Conservation (phyloP, 305 asterid species). For the Solanum aculeatissimum region DNA sequence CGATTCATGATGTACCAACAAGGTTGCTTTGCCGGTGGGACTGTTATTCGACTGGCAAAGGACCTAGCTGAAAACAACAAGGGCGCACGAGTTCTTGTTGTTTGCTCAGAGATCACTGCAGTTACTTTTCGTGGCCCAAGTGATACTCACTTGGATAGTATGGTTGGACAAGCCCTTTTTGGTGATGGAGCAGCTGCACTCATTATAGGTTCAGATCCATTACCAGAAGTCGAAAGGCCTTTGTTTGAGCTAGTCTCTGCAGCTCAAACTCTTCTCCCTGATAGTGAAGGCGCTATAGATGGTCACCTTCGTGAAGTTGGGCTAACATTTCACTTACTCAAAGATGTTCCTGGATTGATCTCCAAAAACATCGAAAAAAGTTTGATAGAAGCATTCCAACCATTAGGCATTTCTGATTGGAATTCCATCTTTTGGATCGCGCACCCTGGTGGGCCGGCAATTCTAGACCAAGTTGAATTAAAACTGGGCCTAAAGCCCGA, state of each 20-base stretch:
- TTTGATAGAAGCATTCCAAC: slow-evolving; percentile 40
- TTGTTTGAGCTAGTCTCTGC: slow-evolving; percentile 42
- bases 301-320: slow-evolving; percentile 60
- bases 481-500: slow-evolving; percentile 35
- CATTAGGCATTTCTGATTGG: slow-evolving; percentile 50
- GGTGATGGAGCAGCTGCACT: slow-evolving; percentile 66
- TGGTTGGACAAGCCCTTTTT: slow-evolving; percentile 57
- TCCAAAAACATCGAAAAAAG: slow-evolving; percentile 45
- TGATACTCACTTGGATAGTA: slow-evolving; percentile 34
- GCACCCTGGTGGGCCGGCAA: slow-evolving; percentile 65
- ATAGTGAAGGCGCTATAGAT: slow-evolving; percentile 47
- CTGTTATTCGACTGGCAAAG: slow-evolving; percentile 55
- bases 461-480: slow-evolving; percentile 46
- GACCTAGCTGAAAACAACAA: slow-evolving; percentile 59
- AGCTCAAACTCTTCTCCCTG: slow-evolving; percentile 46
- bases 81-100: slow-evolving; percentile 47
- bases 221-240: slow-evolving; percentile 27
- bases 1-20: slow-evolving; percentile 72
- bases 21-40: slow-evolving; percentile 65
- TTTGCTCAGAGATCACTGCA: slow-evolving; percentile 54
- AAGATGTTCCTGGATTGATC: slow-evolving; percentile 48
- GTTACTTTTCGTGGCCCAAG: slow-evolving; percentile 53
- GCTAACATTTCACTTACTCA: slow-evolving; percentile 37
- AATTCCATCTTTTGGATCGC: slow-evolving; percentile 57
- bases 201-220: slow-evolving; percentile 44